A percentile compares a stretch with the other conserved stretches of the same genome.
phyloP scores from a whole-genome alignment of 306 rosid species.

The Comarum palustre region DNA sequence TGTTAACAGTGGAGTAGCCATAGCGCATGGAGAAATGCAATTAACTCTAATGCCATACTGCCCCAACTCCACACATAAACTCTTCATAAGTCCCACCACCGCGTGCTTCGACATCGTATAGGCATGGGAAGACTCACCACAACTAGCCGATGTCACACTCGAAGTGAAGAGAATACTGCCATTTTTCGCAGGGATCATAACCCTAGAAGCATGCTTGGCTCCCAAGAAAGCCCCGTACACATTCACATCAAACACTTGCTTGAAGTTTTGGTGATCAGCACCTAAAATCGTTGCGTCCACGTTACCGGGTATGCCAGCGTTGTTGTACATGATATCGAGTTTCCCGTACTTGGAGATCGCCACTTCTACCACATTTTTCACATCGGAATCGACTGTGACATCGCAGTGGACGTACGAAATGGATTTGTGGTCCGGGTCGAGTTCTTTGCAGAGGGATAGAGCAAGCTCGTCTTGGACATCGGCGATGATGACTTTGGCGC shows the following conservation, averaged over 20 bases:
- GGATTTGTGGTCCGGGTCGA: constrained; percentile 9
- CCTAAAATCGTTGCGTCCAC: constrained; percentile 11
- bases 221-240: constrained; percentile 64
- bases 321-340: constrained; percentile 67
- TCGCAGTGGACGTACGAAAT: constrained; percentile 50
- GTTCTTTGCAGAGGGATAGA: constrained; percentile 37
- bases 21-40: constrained; percentile 46
- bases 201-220: constrained; percentile 58
- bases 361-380: constrained; percentile 41
- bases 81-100: constrained; percentile 59
- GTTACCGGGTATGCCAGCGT: constrained; percentile 52
- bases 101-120: constrained; percentile 66
- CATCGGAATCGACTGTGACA: constrained; percentile 49
- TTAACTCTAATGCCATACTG: constrained; percentile 64
- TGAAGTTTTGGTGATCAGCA: constrained; percentile 32
- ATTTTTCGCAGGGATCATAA: constrained; percentile 49
- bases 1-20: constrained; percentile 49
- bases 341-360: constrained; percentile 49
- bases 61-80: constrained; percentile 57
- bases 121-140: constrained; percentile 45
- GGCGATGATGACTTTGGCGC: constrained; percentile 60
- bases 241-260: constrained; percentile 53
- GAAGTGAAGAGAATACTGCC: constrained; percentile 63
- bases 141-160: constrained; percentile 36
- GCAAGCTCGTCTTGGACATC: constrained; percentile 70